These are phyloP conservation scores for Pseudofabraea citricarpa DNA, from an alignment of 2,329 filamentous ascomycete genomes.

Conservation along the genomic window DNA sequence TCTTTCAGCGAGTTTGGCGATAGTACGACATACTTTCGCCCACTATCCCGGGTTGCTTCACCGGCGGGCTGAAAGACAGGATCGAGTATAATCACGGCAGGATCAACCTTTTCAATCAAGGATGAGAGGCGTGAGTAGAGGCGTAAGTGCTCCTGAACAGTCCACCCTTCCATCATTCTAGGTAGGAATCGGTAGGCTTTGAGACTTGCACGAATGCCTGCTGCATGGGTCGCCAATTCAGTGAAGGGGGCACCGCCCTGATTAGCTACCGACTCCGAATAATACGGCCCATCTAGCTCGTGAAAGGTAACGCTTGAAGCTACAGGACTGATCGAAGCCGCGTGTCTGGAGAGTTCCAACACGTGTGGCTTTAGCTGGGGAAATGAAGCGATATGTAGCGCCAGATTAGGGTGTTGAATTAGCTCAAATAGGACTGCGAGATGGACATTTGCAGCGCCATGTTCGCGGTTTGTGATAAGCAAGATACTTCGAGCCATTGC, in stretches of 20 bases:
- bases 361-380: slow-evolving; percentile 27
- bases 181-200: slow-evolving; percentile 17
- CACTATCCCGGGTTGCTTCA: slow-evolving; percentile 33
- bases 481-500: too few species aligned
- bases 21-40: slow-evolving; percentile 27
- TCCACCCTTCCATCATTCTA: slow-evolving; percentile 24
- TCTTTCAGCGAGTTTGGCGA: slow-evolving; percentile 37
- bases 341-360: slow-evolving; percentile 8
- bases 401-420: slow-evolving; percentile 24
- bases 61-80: slow-evolving; percentile 35
- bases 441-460: slow-evolving; percentile 39
- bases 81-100: slow-evolving; percentile 36
- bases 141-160: slow-evolving; percentile 31
- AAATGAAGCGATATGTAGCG: slow-evolving; percentile 39
- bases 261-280: background rate
- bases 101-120: slow-evolving; percentile 31
- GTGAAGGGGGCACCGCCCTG: background rate
- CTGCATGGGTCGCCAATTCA: background rate
- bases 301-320: background rate
- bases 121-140: slow-evolving; percentile 31
- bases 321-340: too few species aligned
- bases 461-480: slow-evolving; percentile 37
- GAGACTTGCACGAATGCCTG: slow-evolving; percentile 10
- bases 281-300: background rate
- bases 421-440: slow-evolving; percentile 34